Conservation (phyloP, 179 eudicot species). For the Silene coronaria region DNA sequence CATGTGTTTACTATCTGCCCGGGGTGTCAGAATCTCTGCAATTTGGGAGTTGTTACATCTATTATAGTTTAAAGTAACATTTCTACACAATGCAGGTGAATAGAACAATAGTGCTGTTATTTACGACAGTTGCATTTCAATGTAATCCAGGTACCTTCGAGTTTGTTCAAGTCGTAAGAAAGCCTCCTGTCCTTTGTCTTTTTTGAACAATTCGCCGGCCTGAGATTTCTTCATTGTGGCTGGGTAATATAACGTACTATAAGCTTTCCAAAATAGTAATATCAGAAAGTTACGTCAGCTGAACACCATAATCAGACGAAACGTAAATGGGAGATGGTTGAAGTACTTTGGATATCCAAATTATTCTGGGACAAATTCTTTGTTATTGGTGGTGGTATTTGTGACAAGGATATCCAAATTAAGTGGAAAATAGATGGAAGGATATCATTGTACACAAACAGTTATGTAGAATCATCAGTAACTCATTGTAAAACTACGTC, state of each 20-base stretch:
- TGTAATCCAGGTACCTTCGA: constrained; percentile 33
- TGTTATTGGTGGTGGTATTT: no score
- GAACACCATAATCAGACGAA: neutral
- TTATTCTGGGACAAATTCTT: no score
- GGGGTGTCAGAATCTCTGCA: no score
- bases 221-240: neutral
- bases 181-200: neutral
- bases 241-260: neutral
- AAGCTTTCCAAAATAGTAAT: no score
- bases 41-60: no score
- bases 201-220: neutral
- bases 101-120: neutral
- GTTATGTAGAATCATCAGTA: neutral
- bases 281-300: neutral
- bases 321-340: no score
- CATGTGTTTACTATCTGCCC: no score
- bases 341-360: no score
- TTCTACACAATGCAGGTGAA: no score
- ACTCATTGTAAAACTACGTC: neutral
- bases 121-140: neutral
- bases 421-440: neutral
- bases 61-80: no score
- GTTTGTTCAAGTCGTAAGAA: constrained; percentile 32
- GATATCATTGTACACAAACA: neutral
- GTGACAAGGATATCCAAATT: neutral